Evolutionary conservation across 2,329 filamentous ascomycete genomes (phyloP).

Genomic region (Chaetomium strumarium): DNA sequence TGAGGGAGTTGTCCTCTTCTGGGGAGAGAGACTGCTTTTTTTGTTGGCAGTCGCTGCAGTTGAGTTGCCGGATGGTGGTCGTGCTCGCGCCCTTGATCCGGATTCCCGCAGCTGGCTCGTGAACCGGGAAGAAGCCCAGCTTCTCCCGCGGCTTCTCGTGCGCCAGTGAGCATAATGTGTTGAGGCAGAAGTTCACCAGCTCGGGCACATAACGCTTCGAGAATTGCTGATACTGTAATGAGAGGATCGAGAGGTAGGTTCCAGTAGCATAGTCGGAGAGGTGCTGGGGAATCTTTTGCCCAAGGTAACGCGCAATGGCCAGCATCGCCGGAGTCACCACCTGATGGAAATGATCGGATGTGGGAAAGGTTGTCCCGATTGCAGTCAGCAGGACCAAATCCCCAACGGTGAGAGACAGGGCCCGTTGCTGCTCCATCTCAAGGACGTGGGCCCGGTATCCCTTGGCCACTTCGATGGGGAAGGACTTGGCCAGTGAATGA

Average conservation of each 20-base stretch:
- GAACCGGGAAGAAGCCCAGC: slow-evolving; percentile 56
- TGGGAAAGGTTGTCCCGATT: slow-evolving; percentile 80
- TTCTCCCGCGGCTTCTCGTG: slow-evolving; percentile 43
- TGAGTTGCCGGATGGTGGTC: slow-evolving; percentile 45
- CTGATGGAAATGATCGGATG: slow-evolving; percentile 95
- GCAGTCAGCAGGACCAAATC: slow-evolving; percentile 82
- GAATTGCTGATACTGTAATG: slow-evolving; percentile 73
- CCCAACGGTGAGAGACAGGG: slow-evolving; percentile 52
- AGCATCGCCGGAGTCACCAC: slow-evolving; percentile 87
- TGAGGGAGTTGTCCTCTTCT: slow-evolving; percentile 35
- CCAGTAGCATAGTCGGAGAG: slow-evolving; percentile 66
- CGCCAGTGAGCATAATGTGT: slow-evolving; percentile 64
- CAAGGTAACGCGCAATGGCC: slow-evolving; percentile 76
- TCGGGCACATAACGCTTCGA: slow-evolving; percentile 89
- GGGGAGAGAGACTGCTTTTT: slow-evolving; percentile 21
- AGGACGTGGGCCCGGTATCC: slow-evolving; percentile 70
- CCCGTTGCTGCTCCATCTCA: slow-evolving; percentile 44
- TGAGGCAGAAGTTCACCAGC: slow-evolving; percentile 72
- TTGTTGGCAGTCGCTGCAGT: slow-evolving; percentile 51
- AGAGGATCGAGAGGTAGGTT: slow-evolving; percentile 71
- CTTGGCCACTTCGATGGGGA: slow-evolving; percentile 69
- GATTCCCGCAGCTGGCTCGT: slow-evolving; percentile 47
- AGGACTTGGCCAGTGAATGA: slow-evolving; percentile 85
- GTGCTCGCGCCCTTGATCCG: slow-evolving; percentile 43
- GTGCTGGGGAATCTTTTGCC: slow-evolving; percentile 62